Conservation (phyloP, 805 yeast species). For the Monosporozyma servazzii region DNA sequence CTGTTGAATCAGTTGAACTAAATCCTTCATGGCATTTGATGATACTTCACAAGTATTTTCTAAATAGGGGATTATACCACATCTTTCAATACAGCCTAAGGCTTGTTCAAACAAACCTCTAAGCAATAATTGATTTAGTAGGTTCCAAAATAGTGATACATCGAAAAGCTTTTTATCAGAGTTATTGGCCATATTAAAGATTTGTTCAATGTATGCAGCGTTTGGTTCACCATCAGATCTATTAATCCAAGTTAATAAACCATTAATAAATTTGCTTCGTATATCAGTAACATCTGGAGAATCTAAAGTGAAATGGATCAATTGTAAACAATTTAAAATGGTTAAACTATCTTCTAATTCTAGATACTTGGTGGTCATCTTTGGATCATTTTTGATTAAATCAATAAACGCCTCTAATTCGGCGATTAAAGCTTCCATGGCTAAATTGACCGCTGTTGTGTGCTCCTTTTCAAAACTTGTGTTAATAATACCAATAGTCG, state of each 20-base stretch:
- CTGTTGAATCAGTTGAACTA: slow-evolving; percentile 26
- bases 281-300: slow-evolving; percentile 29
- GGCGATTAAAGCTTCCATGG: slow-evolving; percentile 27
- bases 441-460: slow-evolving; percentile 29
- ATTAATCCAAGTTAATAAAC: slow-evolving; percentile 55
- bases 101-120: slow-evolving; percentile 59
- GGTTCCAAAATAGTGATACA: slow-evolving; percentile 49
- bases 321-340: slow-evolving; percentile 50
- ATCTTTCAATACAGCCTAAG: slow-evolving; percentile 26
- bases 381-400: slow-evolving; percentile 25
- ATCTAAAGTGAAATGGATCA: slow-evolving; percentile 33
- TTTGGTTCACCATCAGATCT: slow-evolving; percentile 61
- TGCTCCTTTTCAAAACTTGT: slow-evolving; percentile 30
- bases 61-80: slow-evolving; percentile 14
- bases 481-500: slow-evolving; percentile 34
- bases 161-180: slow-evolving; percentile 31
- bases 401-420: slow-evolving; percentile 30
- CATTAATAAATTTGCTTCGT: slow-evolving; percentile 32
- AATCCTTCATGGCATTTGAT: slow-evolving; percentile 27
- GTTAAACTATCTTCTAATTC: slow-evolving; percentile 39
- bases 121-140: slow-evolving; percentile 44
- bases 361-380: slow-evolving; percentile 22
- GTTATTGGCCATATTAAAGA: slow-evolving; percentile 29
- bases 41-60: slow-evolving; percentile 18
- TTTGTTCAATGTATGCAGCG: slow-evolving; percentile 37